These are phyloP conservation scores for Xylaria curta DNA, from an alignment of 495 filamentous ascomycete genomes.

Conservation along the genomic window DNA sequence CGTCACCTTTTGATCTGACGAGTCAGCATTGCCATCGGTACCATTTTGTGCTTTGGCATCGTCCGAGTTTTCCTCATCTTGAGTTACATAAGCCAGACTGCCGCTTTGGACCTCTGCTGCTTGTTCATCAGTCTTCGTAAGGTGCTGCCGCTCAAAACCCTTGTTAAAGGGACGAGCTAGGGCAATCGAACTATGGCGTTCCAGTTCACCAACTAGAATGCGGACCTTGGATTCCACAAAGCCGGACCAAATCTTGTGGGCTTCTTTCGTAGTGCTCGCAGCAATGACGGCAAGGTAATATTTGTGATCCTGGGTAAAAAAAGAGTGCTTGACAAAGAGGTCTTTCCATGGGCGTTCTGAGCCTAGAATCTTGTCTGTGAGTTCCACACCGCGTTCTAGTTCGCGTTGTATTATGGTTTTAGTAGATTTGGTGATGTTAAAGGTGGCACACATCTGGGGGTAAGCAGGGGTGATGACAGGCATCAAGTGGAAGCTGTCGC, in stretches of 20 bases:
- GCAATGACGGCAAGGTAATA: conserved; percentile 91
- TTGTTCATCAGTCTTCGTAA: conserved; percentile 73
- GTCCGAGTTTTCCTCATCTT: conserved; percentile 48
- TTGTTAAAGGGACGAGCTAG: conserved; percentile 93
- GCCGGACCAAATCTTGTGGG: conserved; percentile 85
- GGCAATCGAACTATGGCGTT: conserved; percentile 73
- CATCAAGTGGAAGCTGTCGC: conserved; percentile 87
- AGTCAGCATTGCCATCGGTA: conserved; percentile 30
- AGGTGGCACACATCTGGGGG: conserved; percentile 94
- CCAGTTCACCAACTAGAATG: conserved; percentile 79
- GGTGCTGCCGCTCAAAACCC: conserved; percentile 82
- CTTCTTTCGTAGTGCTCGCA: conserved; percentile 84
- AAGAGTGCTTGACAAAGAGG: conserved; percentile 84
- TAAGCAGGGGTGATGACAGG: conserved; percentile 97
- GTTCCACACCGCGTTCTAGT: conserved; percentile 74
- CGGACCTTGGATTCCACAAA: conserved; percentile 92
- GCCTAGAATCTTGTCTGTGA: conserved; percentile 80
- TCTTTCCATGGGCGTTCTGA: conserved; percentile 83
- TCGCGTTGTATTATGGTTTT: conserved; percentile 83
- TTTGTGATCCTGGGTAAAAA: conserved; percentile 91
- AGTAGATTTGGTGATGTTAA: conserved; percentile 88
- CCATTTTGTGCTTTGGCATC: conserved; percentile 61
- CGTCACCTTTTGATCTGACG: conserved; percentile 51
- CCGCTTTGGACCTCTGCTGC: conserved; percentile 73
- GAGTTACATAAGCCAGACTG: conserved; percentile 69